These are phyloP conservation scores for Ophiostoma angusticollis DNA, from an alignment of 2,329 filamentous ascomycete species.

Conservation along the genomic window DNA sequence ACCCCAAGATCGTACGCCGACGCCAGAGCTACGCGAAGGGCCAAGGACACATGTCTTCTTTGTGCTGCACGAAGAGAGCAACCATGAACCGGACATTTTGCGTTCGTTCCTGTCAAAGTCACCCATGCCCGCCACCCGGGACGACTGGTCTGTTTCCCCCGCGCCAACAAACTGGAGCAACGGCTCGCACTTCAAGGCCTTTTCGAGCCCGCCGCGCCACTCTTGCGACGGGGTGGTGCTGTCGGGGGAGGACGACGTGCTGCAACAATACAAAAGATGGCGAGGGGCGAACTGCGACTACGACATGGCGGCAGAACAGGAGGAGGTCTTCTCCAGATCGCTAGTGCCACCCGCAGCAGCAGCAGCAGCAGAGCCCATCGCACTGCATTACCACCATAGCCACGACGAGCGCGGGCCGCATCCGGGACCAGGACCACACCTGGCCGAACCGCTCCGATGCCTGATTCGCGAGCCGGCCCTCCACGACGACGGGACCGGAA, in stretches of 20 bases:
- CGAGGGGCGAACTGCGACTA: background rate
- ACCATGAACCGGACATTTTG: background rate
- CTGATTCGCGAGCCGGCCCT: no score
- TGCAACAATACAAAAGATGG: constrained; percentile 1
- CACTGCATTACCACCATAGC: background rate
- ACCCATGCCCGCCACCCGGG: background rate
- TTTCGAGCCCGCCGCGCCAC: background rate
- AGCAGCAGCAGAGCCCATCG: no score
- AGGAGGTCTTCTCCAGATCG: no score
- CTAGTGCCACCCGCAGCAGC: no score
- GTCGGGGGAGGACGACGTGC: background rate
- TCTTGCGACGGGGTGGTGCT: background rate
- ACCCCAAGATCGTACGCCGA: background rate
- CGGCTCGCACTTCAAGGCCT: constrained; percentile 7
- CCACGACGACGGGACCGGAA: constrained; percentile 21
- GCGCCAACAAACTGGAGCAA: constrained; percentile 4
- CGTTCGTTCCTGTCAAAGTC: constrained; percentile 1
- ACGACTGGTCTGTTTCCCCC: background rate
- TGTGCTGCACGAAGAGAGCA: constrained; percentile 5
- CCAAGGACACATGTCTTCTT: constrained; percentile 5
- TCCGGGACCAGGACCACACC: background rate
- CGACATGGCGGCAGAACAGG: background rate
- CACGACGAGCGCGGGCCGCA: background rate
- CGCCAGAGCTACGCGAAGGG: background rate
- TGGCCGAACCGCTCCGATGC: background rate